A percentile compares a stretch with the other conserved stretches of the same genome.
These are phyloP conservation scores for Pittosporum tobira DNA, from an alignment of 129 eudicot species.

Conservation along the genomic window DNA sequence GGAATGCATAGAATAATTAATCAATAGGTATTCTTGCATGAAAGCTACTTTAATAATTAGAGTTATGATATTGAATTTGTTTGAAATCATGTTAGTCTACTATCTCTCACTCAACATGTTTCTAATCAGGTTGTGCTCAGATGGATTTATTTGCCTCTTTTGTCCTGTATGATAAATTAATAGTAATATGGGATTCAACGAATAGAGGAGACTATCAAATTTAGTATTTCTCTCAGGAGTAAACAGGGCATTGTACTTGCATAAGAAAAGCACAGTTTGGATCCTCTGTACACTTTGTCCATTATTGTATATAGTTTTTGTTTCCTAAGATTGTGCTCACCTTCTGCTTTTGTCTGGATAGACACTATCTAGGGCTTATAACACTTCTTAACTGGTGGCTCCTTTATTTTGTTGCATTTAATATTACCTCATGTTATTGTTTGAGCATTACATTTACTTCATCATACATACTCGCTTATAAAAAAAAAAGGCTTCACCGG, in stretches of 20 bases:
- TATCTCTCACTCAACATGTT: background rate
- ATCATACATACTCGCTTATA: too few species aligned
- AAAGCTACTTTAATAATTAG: background rate
- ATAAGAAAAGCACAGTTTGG: background rate
- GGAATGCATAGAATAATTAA: background rate
- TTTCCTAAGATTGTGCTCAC: background rate
- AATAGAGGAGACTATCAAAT: background rate
- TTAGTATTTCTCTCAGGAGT: too few species aligned
- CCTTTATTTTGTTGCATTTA: background rate
- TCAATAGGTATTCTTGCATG: background rate
- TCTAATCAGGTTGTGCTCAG: background rate
- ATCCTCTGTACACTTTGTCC: background rate
- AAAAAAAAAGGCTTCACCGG: too few species aligned
- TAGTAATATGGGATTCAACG: too few species aligned
- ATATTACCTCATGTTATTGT: background rate
- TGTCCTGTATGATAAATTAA: background rate
- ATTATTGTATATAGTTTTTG: background rate
- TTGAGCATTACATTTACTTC: background rate
- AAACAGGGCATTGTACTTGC: background rate
- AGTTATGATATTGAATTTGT: background rate
- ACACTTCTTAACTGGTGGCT: background rate
- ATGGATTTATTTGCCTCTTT: background rate
- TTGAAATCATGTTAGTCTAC: background rate
- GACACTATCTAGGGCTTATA: background rate
- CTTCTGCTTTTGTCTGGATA: background rate